Conservation (phyloP, 2,329 filamentous ascomycete genomes). For the Zymoseptoria pseudotritici region DNA sequence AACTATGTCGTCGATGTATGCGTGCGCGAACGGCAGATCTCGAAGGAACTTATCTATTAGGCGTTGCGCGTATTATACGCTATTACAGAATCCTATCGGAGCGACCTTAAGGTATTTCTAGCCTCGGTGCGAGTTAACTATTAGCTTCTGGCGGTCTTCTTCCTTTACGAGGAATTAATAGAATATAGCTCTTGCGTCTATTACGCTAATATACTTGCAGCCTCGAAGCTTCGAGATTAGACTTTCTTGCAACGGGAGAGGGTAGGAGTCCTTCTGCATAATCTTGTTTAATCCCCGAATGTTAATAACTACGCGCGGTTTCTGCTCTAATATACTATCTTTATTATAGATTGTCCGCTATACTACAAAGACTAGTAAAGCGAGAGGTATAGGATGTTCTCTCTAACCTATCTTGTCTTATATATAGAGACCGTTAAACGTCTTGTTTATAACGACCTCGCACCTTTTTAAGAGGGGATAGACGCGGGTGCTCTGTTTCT, state of each 20-base stretch:
- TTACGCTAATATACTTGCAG: not conserved
- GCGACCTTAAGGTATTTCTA: not conserved
- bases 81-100: not conserved
- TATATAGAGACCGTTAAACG: not conserved
- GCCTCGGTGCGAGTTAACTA: not conserved
- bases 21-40: not conserved
- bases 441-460: not conserved
- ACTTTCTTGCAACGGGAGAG: not conserved
- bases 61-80: not conserved
- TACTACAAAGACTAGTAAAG: not conserved
- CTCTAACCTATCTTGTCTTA: not conserved
- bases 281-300: conserved; percentile 1
- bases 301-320: not conserved
- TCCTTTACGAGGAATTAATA: not conserved
- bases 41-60: not conserved
- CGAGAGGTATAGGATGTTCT: not conserved
- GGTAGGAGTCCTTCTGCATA: not conserved
- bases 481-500: not conserved
- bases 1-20: conserved; percentile 1
- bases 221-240: not conserved
- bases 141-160: not conserved
- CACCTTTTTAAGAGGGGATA: not conserved
- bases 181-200: not conserved
- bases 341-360: conserved; percentile 1
- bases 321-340: not conserved